Percentiles rank a stretch among this genome's conserved stretches.
Conservation (phyloP, 1,284 basidiomycete species). For the Pseudozyma sp. region DNA sequence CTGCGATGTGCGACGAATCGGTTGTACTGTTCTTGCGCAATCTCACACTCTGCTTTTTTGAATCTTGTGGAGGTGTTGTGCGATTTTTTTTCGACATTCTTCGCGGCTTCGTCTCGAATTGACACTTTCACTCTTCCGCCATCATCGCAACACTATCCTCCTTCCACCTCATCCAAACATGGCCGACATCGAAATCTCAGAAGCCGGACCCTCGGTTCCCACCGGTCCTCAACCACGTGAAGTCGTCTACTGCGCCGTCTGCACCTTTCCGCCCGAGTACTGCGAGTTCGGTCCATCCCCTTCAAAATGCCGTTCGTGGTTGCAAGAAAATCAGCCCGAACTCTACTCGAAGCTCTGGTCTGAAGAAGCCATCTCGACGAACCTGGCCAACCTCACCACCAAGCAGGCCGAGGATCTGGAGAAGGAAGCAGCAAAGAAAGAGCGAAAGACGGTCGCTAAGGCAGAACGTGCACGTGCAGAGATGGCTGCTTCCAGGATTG, state of each 20-base stretch:
- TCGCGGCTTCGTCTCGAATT: neutral
- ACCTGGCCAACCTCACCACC: conserved; percentile 60
- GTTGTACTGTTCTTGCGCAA: too few relatives aligned
- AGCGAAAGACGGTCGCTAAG: conserved; percentile 66
- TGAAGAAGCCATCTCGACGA: conserved; percentile 61
- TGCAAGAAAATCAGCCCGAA: conserved; percentile 53
- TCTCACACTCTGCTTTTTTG: too few relatives aligned
- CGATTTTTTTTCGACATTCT: too few relatives aligned
- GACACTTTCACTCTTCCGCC: neutral
- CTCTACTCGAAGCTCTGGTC: conserved; percentile 58
- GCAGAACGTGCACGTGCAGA: conserved; percentile 61
- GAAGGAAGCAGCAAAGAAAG: conserved; percentile 65
- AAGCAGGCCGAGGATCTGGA: conserved; percentile 66
- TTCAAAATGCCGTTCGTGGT: conserved; percentile 63
- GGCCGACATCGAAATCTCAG: conserved; percentile 32
- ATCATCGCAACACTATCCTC: neutral
- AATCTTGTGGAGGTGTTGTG: too few relatives aligned
- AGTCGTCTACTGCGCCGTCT: conserved; percentile 61
- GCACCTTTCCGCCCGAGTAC: conserved; percentile 67
- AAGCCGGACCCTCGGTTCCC: conserved; percentile 44
- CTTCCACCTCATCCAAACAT: conserved; percentile 1
- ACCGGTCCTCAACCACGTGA: conserved; percentile 44
- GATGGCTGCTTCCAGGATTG: conserved; percentile 57
- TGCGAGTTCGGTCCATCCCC: conserved; percentile 64
- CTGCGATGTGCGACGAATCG: too few relatives aligned